phyloP scores from a whole-genome alignment of 2,329 filamentous ascomycete genomes.

The Emericellopsis atlantica region DNA sequence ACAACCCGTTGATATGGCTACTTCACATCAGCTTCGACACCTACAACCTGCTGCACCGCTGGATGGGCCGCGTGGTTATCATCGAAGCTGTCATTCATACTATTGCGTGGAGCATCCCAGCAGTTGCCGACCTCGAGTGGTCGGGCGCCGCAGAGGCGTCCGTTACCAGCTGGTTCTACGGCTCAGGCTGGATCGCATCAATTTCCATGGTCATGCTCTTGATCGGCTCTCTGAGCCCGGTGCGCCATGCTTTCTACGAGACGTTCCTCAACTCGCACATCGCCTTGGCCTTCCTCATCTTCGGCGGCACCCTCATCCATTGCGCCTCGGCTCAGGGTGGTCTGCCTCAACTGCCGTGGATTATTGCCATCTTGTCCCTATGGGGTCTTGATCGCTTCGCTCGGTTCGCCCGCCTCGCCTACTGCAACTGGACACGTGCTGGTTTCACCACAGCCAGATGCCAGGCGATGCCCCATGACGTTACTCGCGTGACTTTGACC shows the following conservation, averaged over 20 bases:
- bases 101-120: constrained; percentile 61
- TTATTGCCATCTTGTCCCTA: constrained; percentile 60
- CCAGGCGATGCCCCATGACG: constrained; percentile 57
- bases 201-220: constrained; percentile 53
- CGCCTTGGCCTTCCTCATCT: constrained; percentile 52
- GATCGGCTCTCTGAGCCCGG: constrained; percentile 59
- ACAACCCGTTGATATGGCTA: constrained; percentile 78
- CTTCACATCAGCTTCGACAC: constrained; percentile 90
- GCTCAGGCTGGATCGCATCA: constrained; percentile 49
- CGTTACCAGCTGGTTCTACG: constrained; percentile 47
- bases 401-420: constrained; percentile 51
- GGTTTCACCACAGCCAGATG: constrained; percentile 53
- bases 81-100: constrained; percentile 58
- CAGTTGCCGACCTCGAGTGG: constrained; percentile 52
- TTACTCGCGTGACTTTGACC: constrained; percentile 56
- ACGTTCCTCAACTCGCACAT: constrained; percentile 87
- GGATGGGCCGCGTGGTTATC: constrained; percentile 66
- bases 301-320: constrained; percentile 70
- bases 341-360: constrained; percentile 60
- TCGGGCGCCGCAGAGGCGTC: constrained; percentile 41
- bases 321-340: constrained; percentile 54
- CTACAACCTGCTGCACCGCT: constrained; percentile 65
- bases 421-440: constrained; percentile 48
- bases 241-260: constrained; percentile 94
- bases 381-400: constrained; percentile 63